A percentile compares a stretch with the other conserved stretches of the same genome.
Conservation (phyloP, 1,284 basidiomycete genomes). For the Spongispora temasekensis region DNA sequence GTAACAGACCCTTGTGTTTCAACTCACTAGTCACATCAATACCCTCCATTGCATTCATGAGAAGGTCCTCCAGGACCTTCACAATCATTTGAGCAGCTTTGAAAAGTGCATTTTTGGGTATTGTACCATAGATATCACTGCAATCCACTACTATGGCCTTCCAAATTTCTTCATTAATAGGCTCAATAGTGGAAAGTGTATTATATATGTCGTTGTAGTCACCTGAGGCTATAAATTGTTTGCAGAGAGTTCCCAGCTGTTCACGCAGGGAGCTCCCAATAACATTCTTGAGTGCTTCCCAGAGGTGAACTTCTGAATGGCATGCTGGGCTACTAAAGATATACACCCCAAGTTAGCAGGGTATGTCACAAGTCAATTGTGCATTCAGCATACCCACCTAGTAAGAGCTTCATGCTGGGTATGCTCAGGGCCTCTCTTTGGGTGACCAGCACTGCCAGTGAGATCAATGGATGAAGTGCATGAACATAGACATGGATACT, state of each 20-base stretch:
- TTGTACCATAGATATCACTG: neutral
- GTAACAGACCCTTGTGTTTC: neutral
- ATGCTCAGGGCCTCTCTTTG: neutral
- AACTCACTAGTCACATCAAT: neutral
- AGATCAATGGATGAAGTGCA: neutral
- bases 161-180: neutral
- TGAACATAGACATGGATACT: neutral
- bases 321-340: neutral
- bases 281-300: neutral
- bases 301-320: neutral
- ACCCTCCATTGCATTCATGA: neutral
- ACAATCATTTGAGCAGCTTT: neutral
- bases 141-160: neutral
- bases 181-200: neutral
- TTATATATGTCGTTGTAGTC: neutral
- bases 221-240: neutral
- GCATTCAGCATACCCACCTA: neutral
- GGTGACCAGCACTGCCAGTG: neutral
- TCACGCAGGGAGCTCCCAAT: neutral
- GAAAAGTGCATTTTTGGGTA: neutral
- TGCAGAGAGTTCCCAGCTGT: neutral
- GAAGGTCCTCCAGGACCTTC: neutral
- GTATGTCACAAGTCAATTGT: neutral
- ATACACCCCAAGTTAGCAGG: neutral
- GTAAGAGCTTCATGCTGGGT: neutral